Base-by-base conservation (phyloP, 164 flowering plant genomes). In the Tinospora cordifolia region DNA sequence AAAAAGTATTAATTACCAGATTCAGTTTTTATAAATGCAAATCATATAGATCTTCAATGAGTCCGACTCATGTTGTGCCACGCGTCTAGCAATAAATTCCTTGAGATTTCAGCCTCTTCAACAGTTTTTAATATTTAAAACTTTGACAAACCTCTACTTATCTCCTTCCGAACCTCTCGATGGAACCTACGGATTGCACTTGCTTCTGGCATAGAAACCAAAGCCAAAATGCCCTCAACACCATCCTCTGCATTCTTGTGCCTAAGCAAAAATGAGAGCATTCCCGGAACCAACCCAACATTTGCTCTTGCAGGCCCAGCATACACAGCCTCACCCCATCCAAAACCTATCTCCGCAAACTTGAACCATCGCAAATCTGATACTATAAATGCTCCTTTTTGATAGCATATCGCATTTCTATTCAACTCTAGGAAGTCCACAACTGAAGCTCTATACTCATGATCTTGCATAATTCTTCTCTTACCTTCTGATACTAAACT, bases 341-440 rank as follows among this genome's bases (percentile, higher is more conserved):
- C 81, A 26, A 79, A 75, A 63, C 75, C 81, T 12, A 75, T 69
- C 24, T 79, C 71, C 2, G 11, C 74, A 63, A 75, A 79, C 62
- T 68, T 64, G 51, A 75, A 44, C 69, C 69, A 69, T 24, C 60
- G 71, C 70, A 67, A 60, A 63, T 80, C 80, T 1, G 83, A 75
- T 5, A 75, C 80, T 3, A 73, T 63, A 65, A 70, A 76, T 4
- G 66, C 71, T 30, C 75, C 22, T 8, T 54, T 25, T 21, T 62
- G 19, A 9, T 74, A 47, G 57, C 65, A 77, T 8, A 71, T 70
- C 25, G 75, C 74, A 6, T 76, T 30, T 25, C 72, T 76, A 44
- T 75, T 80, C 17, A 54, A 30, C 65, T 74, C 82, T n/a, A 79
- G 68, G 13, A 79, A 73, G 66, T 79, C 79, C 66, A 74, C 39